These are phyloP conservation scores for Babesia caballi DNA, from an alignment of 169 alveolate genomes.

Conservation along the genomic window DNA sequence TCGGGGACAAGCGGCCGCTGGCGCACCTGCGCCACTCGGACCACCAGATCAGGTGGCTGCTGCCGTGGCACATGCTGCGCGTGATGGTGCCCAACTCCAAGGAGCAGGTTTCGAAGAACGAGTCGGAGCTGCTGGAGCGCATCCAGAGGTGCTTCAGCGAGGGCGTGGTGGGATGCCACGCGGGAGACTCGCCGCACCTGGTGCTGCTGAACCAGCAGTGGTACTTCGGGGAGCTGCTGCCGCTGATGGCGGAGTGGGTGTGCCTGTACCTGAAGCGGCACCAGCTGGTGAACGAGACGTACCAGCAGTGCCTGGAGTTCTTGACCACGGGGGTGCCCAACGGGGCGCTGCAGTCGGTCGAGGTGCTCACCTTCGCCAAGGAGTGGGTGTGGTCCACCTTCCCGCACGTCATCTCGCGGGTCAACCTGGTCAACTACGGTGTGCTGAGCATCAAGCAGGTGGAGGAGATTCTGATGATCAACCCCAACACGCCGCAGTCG, in stretches of 20 bases:
- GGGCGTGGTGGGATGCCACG: conserved; percentile 63
- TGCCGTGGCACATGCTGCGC: conserved; percentile 85
- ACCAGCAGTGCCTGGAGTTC: conserved; percentile 65
- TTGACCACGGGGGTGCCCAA: conserved; percentile 15
- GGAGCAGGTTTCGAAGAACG: conserved; percentile 39
- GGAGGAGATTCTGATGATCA: conserved; percentile 30
- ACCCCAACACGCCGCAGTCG: conserved; percentile 64
- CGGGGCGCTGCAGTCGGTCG: conserved; percentile 31
- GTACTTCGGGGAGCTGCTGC: conserved; percentile 64
- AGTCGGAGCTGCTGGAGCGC: conserved; percentile 19
- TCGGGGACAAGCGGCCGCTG: conserved; percentile 79
- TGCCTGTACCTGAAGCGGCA: conserved; percentile 63
- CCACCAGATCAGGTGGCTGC: conserved; percentile 74
- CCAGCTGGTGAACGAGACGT: conserved; percentile 68
- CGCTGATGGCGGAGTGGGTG: conserved; percentile 79
- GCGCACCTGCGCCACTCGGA: conserved; percentile 46
- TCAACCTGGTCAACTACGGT: conserved; percentile 80
- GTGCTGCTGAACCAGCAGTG: conserved; percentile 48
- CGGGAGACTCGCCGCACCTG: conserved; percentile 67
- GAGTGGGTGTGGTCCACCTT: conserved; percentile 84
- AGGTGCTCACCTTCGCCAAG: conserved; percentile 78
- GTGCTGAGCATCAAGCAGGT: conserved; percentile 62
- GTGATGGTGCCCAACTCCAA: conserved; percentile 63
- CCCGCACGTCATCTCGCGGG: conserved; percentile 84
- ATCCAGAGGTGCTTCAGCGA: conserved; percentile 40